Base-by-base conservation (phyloP, 176 grass and related monocot genomes). In the Tillandsia fasciculata region DNA sequence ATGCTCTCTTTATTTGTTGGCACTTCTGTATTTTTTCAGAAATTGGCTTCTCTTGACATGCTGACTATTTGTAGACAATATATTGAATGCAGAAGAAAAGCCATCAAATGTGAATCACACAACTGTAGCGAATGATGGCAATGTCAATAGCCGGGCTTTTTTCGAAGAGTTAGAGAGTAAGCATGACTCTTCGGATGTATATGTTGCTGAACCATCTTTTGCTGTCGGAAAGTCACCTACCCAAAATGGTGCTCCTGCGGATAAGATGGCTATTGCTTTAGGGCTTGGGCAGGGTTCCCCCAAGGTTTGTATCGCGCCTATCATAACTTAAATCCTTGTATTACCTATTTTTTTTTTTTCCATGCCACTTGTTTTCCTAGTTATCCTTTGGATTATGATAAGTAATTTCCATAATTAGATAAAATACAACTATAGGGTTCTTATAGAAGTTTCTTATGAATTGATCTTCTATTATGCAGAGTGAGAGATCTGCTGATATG, bases 231-330 rank as follows among this genome's bases (percentile, higher is more conserved):
- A 90, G 72, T 99, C 94, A 70, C 82, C 90, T 70, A 67, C 63
- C 42, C 82, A 73, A 17, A 70, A 72, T 81, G 80, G 71, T 80
- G 51, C 23, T 65, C 68, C 33, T 27, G 18, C 81, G 74, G 50
- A 29, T 24, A 80, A n/a, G 70, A 76, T 12, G 20, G 70, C 52
- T 51, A 75, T 53, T 68, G 72, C 71, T 78, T 65, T 70, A 53
- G 95, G 82, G 57, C 87, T 99, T 80, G 95, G 95, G 69, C 90
- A 90, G 74, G 95, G 95, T 59, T 77, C 87, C 53, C 95, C 95
- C 22, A 93, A 93, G 84, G 94, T 97, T 87, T 72, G 68, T 70
- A 24, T 76, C 11, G 53, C 73, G 48, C 73, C 24, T 71, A 63
- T 65, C 28, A 71, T 56, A 50, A 64, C 64, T 8, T 23, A 8